Evolutionary conservation across 495 filamentous ascomycete species (phyloP).

Genomic region (Diplogelasinospora grovesii): DNA sequence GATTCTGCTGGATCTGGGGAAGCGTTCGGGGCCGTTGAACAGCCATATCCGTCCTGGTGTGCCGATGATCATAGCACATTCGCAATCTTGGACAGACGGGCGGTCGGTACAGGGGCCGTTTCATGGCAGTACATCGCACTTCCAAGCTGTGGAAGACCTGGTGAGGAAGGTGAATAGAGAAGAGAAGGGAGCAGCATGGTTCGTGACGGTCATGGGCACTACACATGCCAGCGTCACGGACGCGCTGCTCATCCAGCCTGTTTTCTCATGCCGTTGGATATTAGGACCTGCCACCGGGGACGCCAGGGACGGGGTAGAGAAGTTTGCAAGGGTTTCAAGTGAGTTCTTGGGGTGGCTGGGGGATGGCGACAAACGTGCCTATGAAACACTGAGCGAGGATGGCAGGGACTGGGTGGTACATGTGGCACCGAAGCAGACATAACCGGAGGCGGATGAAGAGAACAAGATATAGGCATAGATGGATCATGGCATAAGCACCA

Average conservation of each 20-base stretch:
- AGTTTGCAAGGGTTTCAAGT: no score
- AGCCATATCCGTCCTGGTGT: constrained; percentile 41
- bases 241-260: constrained; percentile 47
- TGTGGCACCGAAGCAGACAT: no score
- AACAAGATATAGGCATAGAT: no score
- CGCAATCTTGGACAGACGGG: constrained; percentile 44
- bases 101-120: constrained; percentile 38
- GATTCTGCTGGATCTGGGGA: constrained; percentile 47
- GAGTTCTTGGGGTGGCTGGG: no score
- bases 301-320: no score
- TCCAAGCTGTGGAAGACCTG: constrained; percentile 42
- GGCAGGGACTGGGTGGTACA: no score
- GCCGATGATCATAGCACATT: constrained; percentile 43
- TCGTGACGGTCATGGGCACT: constrained; percentile 44
- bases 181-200: constrained; percentile 39
- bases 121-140: constrained; percentile 42
- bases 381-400: no score
- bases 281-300: no score
- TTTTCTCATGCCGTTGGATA: no score
- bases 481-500: no score
- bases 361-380: no score
- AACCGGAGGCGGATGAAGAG: no score
- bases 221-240: constrained; percentile 49
- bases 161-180: constrained; percentile 31
- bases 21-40: constrained; percentile 46